A percentile compares a stretch with the other conserved stretches of the same genome.
These are phyloP conservation scores for Aplosporella prunicola DNA, from an alignment of 2,329 filamentous ascomycete species.

Conservation along the genomic window DNA sequence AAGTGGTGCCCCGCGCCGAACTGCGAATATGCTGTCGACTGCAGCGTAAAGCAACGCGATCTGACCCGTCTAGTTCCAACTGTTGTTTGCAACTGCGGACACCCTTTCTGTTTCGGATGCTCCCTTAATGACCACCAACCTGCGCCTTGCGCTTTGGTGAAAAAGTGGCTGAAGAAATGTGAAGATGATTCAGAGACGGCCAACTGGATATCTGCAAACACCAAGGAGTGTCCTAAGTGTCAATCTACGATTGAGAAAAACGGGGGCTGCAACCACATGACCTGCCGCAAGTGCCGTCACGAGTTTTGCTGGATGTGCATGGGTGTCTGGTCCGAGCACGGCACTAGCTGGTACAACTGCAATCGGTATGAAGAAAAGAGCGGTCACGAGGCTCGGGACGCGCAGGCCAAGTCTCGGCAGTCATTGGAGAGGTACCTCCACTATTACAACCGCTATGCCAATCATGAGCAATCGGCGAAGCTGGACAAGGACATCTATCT, in stretches of 20 bases:
- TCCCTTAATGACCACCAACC: conserved; percentile 84
- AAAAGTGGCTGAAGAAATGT: conserved; percentile 95
- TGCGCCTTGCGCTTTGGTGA: conserved; percentile 81
- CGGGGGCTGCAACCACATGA: conserved; percentile 96
- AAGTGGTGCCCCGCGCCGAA: conserved; percentile 99
- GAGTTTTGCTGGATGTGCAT: conserved; percentile 99
- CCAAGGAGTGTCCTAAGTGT: conserved; percentile 94
- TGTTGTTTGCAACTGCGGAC: conserved; percentile 73
- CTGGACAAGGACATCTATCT: conserved; percentile 91
- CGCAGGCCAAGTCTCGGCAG: conserved; percentile 80
- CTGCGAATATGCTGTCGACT: conserved; percentile 87
- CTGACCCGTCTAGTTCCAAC: conserved; percentile 79
- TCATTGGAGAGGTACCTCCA: conserved; percentile 94
- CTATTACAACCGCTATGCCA: conserved; percentile 98
- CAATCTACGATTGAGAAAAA: conserved; percentile 99
- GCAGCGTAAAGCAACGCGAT: conserved; percentile 77
- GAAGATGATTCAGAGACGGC: conserved; percentile 97
- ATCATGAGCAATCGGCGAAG: conserved; percentile 95
- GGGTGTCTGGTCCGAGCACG: conserved; percentile 97
- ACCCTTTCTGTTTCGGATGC: conserved; percentile 93
- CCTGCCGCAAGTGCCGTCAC: conserved; percentile 87
- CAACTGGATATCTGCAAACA: conserved; percentile 99
- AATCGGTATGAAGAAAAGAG: conserved; percentile 96
- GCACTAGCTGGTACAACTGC: conserved; percentile 99
- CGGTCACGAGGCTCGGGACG: conserved; percentile 78